Conservation (phyloP, 805 yeast genomes). For the Starmerella apicola region DNA sequence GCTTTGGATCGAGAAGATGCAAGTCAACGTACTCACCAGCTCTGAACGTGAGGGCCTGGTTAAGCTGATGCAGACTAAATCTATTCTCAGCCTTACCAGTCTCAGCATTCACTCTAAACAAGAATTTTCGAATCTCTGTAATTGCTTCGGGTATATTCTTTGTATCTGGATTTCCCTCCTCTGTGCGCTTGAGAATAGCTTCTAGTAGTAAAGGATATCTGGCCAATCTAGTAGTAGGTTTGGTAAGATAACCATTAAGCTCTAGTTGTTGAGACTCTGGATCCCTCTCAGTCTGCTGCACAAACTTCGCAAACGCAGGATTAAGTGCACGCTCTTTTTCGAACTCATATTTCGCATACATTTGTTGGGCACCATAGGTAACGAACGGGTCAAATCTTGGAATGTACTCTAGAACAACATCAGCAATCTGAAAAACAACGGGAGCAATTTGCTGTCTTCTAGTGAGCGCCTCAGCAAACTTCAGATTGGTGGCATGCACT, state of each 20-base stretch:
- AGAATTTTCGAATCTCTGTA: constrained; percentile 58
- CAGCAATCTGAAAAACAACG: constrained; percentile 76
- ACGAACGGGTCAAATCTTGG: constrained; percentile 87
- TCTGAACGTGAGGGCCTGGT: constrained; percentile 69
- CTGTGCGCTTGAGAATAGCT: constrained; percentile 73
- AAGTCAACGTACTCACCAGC: constrained; percentile 78
- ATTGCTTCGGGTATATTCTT: constrained; percentile 59
- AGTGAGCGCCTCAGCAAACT: constrained; percentile 79
- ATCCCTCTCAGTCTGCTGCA: constrained; percentile 75
- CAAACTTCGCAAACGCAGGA: constrained; percentile 82
- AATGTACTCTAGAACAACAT: constrained; percentile 69
- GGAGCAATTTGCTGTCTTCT: constrained; percentile 78
- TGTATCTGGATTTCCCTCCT: constrained; percentile 61
- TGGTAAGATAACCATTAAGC: constrained; percentile 81
- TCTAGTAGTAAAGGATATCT: constrained; percentile 76
- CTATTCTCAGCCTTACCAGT: constrained; percentile 91
- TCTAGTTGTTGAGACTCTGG: constrained; percentile 83
- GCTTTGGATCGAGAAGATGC: constrained; percentile 67
- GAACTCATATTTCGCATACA: constrained; percentile 88
- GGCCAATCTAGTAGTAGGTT: constrained; percentile 93
- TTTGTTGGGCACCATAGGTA: constrained; percentile 85
- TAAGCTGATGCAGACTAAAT: constrained; percentile 73
- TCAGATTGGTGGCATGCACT: constrained; percentile 67
- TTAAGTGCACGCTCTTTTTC: constrained; percentile 87
- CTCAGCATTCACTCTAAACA: constrained; percentile 69